Conservation (phyloP, 352 stramenopile genomes). For the Globisporangium middletonii region DNA sequence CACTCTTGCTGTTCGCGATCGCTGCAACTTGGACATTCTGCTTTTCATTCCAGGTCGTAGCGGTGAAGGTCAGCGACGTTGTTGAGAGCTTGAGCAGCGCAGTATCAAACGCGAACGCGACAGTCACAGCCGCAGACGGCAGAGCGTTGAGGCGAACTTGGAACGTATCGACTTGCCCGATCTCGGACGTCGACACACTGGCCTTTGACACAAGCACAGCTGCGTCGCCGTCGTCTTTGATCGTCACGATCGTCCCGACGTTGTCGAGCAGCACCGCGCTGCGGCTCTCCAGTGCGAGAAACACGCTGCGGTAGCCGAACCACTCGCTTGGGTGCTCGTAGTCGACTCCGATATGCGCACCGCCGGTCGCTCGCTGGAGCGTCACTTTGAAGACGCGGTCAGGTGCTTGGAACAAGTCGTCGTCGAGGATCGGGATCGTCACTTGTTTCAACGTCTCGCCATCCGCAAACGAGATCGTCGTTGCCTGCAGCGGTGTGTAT, state of each 20-base stretch:
- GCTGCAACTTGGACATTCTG: constrained; percentile 31
- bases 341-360: constrained; percentile 53
- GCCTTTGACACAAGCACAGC: constrained; percentile 61
- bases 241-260: constrained; percentile 60
- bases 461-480: constrained; percentile 43
- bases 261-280: constrained; percentile 39
- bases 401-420: constrained; percentile 58
- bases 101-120: constrained; percentile 18
- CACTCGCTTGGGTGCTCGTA: constrained; percentile 58
- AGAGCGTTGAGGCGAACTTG: constrained; percentile 43
- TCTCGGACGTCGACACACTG: constrained; percentile 59
- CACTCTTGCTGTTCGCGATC: constrained; percentile 27
- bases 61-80: constrained; percentile 30
- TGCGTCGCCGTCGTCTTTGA: constrained; percentile 55
- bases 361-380: constrained; percentile 35
- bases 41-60: constrained; percentile 27
- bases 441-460: constrained; percentile 36
- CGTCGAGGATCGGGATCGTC: constrained; percentile 45
- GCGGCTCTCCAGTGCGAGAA: constrained; percentile 36
- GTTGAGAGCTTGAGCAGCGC: constrained; percentile 21
- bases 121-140: constrained; percentile 31
- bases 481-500: constrained; percentile 43
- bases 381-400: constrained; percentile 59
- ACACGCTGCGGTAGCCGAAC: constrained; percentile 29
- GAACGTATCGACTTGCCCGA: constrained; percentile 51